Base-by-base conservation (phyloP, 2,329 filamentous ascomycete species). In the Chaetoscypha palmicola region DNA sequence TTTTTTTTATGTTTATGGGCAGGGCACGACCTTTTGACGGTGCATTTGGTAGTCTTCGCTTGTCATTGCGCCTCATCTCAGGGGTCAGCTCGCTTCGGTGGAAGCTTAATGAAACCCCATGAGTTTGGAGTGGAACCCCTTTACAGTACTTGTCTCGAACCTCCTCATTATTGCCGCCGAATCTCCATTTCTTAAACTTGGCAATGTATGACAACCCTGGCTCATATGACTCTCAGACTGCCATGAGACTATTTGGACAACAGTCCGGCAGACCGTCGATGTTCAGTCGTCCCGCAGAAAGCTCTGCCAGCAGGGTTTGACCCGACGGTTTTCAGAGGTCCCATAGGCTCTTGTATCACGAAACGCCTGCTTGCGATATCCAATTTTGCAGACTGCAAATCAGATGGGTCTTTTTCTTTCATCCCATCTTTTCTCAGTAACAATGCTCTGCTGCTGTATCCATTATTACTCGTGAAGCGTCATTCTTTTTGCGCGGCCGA, bases 171-270 rank as follows among this genome's bases (percentile, higher is more conserved):
- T 16, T 16, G 16, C 19, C 31, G 33, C 11, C 16, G 4, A n/a
- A 14, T 21, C 21, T 46, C n/a, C 32, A 16, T 33, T 35, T 21
- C 34, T 39, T 38, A 43, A 34, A 36, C 38, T 48, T 41, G 39
- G 32, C 33, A 30, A 36, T 47, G 56, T 57, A 30, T 50, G 49
- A 53, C 40, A 20, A 45, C 30, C 44, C 41, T 23, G n/a, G n/a
- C n/a, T n/a, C n/a, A n/a, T n/a, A n/a, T n/a, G 35, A 50, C 32
- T 48, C 50, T 54, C 55, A 43, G 49, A 58, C 56, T 49, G 21
- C 48, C 51, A 52, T 57, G 54, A 58, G 53, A 58, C 54, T 43
- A 36, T 48, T 49, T 49, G 46, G 46, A 19, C 45, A 40, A 35
- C 40, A 28, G 17, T 44, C 43, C 40, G 43, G 40, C 46, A 16